phyloP scores from a whole-genome alignment of 2,329 filamentous ascomycete genomes.

The Aureobasidium sp. region DNA sequence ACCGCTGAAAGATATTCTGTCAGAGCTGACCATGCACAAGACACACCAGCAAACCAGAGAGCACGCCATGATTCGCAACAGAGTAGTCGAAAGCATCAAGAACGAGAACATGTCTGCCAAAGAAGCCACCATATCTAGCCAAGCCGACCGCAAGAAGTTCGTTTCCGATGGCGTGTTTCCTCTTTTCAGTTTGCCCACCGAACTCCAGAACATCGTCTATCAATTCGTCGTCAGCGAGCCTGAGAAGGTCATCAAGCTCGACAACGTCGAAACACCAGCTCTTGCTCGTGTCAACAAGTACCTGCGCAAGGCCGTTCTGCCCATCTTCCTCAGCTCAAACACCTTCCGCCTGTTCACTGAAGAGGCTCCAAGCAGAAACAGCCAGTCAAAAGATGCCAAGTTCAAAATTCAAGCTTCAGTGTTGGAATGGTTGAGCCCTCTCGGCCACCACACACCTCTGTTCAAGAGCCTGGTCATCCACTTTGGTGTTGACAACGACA shows the following conservation, averaged over 20 bases:
- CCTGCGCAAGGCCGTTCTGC: neutral
- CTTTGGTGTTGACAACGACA: neutral
- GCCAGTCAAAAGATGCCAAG: neutral
- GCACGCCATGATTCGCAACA: neutral
- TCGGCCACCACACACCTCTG: neutral
- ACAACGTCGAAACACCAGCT: neutral
- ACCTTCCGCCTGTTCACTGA: constrained; percentile 5
- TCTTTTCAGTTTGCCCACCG: neutral
- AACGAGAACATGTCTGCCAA: neutral
- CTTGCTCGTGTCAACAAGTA: neutral
- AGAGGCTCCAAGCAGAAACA: neutral
- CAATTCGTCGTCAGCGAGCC: neutral
- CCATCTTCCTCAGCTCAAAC: neutral
- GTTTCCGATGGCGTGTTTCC: neutral
- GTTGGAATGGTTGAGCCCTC: neutral
- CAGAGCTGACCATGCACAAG: constrained; percentile 2
- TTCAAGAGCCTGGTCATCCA: constrained; percentile 9
- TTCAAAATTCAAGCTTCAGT: neutral
- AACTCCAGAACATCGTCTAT: constrained; percentile 1
- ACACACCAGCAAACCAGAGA: neutral
- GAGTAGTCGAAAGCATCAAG: neutral
- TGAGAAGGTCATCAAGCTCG: neutral
- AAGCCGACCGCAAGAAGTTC: neutral
- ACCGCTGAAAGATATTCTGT: neutral
- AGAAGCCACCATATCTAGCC: neutral